These are phyloP conservation scores for Rosa hybrid DNA, from an alignment of 331 rosid species.

Conservation along the genomic window DNA sequence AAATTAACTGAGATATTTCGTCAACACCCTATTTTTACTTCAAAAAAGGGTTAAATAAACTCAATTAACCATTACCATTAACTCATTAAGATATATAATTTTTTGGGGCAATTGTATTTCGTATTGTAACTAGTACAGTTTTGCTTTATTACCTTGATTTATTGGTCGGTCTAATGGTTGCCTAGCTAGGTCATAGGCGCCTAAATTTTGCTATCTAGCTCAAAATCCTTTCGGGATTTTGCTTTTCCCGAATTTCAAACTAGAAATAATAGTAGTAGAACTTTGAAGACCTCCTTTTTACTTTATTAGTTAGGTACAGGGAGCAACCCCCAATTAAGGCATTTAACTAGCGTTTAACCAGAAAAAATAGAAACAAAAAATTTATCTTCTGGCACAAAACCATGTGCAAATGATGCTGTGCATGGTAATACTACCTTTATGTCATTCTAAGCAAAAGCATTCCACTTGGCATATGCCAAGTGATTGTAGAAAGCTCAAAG, in stretches of 20 bases:
- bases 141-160: background rate
- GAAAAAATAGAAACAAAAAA: background rate
- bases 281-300: constrained; percentile 10
- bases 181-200: background rate
- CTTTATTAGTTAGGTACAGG: constrained; percentile 23
- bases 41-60: background rate
- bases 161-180: background rate
- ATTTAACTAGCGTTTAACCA: constrained; percentile 19
- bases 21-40: background rate
- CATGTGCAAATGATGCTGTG: constrained; percentile 54
- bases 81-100: background rate
- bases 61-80: background rate
- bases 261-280: constrained; percentile 20
- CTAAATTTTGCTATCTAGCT: background rate
- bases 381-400: constrained; percentile 28
- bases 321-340: constrained; percentile 55
- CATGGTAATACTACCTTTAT: constrained; percentile 24
- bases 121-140: background rate
- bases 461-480: constrained; percentile 24
- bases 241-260: constrained; percentile 41
- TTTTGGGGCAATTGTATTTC: background rate
- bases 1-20: too few species aligned
- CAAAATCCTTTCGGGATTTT: constrained; percentile 31
- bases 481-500: background rate
- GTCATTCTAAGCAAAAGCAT: constrained; percentile 25